Base-by-base conservation (phyloP, 176 grass and related monocot genomes). In the Aegilops tauschii region DNA sequence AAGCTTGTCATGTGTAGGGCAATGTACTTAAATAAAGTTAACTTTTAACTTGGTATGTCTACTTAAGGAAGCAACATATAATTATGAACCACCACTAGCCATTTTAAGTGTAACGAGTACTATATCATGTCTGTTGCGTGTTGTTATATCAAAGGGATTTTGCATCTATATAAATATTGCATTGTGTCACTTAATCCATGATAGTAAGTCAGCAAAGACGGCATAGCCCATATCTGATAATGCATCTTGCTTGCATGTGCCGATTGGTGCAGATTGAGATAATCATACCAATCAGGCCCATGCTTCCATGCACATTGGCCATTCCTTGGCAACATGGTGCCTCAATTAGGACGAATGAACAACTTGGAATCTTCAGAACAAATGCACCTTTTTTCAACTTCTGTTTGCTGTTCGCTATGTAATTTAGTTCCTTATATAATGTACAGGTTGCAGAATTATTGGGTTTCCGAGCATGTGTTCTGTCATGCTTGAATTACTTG, bases 401-500 rank as follows among this genome's bases (percentile, higher is more conserved):
- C 21, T 73, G 17, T 50, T 37, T 73, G 37, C 21, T 91, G 45
- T 68, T 49, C 0, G 1, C 21, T 84, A 5, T 58, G 16, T 84
- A 31, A 76, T 69, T 39, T 8, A 63, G 12, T 32, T 27, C 34
- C n/a, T 36, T 82, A 62, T 71, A 44, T 12, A 34, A 16, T 67
- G 3, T 89, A 58, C 90, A 98, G 96, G 88, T 94, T 83, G 93
- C 97, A 20, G 97, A 98, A 78, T 82, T 86, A 18, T 90, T 98
- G 73, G 90, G 94, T 25, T 98, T 94, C 64, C 82, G 85, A 79
- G 72, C 93, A 74, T 98, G 97, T 65, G 73, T 98, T 23, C 74
- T 89, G 69, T 91, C 97, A 45, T 98, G 96, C 82, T 73, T 98
- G 47, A 85, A 93, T 91, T 96, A 93, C 87, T 74, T 98, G 80